Conservation (phyloP, 1,139 yeast genomes). For the Scheffersomyces parashehatae region DNA sequence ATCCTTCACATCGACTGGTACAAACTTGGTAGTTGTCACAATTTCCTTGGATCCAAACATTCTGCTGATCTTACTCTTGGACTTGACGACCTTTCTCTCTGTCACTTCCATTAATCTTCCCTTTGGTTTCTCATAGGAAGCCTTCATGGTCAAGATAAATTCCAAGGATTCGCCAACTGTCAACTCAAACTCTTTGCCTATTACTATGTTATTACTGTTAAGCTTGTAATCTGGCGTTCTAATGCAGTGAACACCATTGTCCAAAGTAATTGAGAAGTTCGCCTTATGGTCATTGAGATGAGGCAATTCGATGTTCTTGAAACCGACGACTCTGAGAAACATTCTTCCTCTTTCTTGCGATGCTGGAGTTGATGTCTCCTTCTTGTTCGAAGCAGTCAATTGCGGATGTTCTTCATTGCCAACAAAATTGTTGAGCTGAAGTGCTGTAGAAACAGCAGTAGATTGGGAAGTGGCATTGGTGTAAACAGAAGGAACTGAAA, state of each 20-base stretch:
- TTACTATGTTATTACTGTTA: constrained; percentile 36
- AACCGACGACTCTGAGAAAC: constrained; percentile 64
- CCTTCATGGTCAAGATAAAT: constrained; percentile 73
- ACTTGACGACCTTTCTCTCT: constrained; percentile 52
- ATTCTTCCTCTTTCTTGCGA: constrained; percentile 68
- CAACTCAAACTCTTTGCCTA: constrained; percentile 85
- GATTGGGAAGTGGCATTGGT: constrained; percentile 17
- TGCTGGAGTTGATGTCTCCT: constrained; percentile 3
- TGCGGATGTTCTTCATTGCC: background rate
- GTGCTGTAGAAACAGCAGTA: constrained; percentile 7
- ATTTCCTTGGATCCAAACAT: constrained; percentile 51
- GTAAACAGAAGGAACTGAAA: constrained; percentile 31
- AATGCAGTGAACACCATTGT: constrained; percentile 87
- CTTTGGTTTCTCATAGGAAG: constrained; percentile 55
- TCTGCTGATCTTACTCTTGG: constrained; percentile 46
- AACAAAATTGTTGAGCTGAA: background rate
- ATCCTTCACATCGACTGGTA: constrained; percentile 53
- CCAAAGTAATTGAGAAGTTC: constrained; percentile 69
- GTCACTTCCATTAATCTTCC: constrained; percentile 57
- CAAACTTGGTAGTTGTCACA: constrained; percentile 54
- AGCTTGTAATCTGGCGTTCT: constrained; percentile 67
- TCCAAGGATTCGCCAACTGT: constrained; percentile 67
- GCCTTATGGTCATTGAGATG: constrained; percentile 58
- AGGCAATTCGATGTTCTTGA: constrained; percentile 60
- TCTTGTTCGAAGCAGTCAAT: constrained; percentile 4